Conservation (phyloP, 768 basidiomycete species). For the Tulasnella sp. region DNA sequence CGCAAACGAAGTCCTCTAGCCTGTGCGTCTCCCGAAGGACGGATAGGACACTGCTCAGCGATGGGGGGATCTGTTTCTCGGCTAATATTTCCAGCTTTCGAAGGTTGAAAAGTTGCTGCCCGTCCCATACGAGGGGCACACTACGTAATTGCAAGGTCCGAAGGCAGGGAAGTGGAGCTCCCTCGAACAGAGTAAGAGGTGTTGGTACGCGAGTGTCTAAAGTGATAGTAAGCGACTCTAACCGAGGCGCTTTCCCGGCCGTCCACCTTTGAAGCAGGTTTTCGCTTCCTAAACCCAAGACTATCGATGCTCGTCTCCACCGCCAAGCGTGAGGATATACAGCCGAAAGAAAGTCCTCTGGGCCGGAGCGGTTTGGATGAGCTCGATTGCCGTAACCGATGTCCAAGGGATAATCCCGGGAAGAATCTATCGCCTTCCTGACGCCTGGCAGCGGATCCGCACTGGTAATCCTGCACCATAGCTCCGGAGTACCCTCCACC, state of each 20-base stretch:
- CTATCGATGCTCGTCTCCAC: not conserved
- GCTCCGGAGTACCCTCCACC: not conserved
- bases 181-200: not conserved
- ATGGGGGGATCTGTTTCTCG: not conserved
- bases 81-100: not conserved
- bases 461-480: not conserved
- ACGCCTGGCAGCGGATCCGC: not conserved
- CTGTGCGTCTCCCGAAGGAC: not conserved
- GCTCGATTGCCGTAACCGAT: not conserved
- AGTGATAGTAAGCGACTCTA: not conserved
- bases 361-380: not conserved
- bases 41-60: not conserved
- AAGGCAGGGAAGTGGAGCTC: not conserved
- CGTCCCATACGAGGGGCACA: not conserved
- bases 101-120: not conserved
- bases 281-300: not conserved
- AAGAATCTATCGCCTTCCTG: not conserved
- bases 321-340: not conserved
- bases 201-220: fast-evolving
- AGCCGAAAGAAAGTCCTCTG: not conserved
- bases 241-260: not conserved
- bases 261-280: not conserved
- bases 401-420: not conserved
- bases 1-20: too few relatives aligned
- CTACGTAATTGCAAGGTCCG: not conserved